Evolutionary conservation across 306 rosid genomes (phyloP), one percentile per base, ranked within the genome.

Genomic region (Cucurbita maxima): DNA sequence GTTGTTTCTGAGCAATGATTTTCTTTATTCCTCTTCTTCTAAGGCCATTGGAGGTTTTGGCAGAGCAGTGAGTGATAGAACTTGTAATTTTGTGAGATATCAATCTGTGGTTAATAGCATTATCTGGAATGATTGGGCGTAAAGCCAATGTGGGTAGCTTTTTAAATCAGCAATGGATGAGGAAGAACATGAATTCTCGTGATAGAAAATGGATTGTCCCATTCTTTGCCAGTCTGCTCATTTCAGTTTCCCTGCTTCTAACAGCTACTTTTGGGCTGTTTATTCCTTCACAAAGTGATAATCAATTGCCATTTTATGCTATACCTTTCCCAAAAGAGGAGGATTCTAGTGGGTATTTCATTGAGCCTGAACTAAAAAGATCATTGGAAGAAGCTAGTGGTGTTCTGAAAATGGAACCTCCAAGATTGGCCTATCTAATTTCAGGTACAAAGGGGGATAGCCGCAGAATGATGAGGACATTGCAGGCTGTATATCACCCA

Each of bases 391-490:
- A 82, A 41, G 75, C 45, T 6, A 64, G 79, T 61, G 77, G 47
- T 78, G 71, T 25, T 72, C 50, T 25, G 15, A 76, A 77, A 73
- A 77, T 22, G 61, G 79, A 82, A 77, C 81, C 88, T 63, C 92
- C 99, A 48, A 91, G 95, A 79, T 84, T 94, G 55, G 97, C 96
- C 18, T 94, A 94, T 78, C 97, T 94, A 64, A 91, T 94, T 75
- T 94, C 99, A 0, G 99, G 99, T 34, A 91, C 99, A 7, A 91
- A 88, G 80, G 99, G 99, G 63, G 99, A 94, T 83, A 94, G 92
- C 76, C 93, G 79, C 63, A 86, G 99, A 82, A 85, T 94, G 96
- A 81, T 91, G 92, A 91, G 97, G 85, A 94, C 99, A 66, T 83
- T 94, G 78, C 81, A 85, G 82, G 99, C 99, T 5, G 89, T 94